Evolutionary conservation across 2,329 filamentous ascomycete genomes (phyloP).

Genomic region (Aureobasidium sp.): DNA sequence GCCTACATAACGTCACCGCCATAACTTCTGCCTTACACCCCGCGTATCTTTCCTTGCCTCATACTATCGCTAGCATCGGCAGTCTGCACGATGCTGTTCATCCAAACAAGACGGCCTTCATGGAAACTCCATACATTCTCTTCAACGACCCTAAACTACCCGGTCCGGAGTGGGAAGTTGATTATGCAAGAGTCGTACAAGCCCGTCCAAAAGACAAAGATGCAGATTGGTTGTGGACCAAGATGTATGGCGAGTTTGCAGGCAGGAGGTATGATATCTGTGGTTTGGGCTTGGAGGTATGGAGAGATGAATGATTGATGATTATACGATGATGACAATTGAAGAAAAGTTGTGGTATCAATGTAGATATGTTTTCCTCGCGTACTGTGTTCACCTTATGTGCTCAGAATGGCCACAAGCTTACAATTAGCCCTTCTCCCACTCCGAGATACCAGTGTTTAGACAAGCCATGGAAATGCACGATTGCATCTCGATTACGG

Average conservation of each 20-base stretch:
- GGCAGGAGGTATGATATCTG: constrained; percentile 44
- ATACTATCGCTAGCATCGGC: constrained; percentile 23
- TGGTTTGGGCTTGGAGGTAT: constrained; percentile 42
- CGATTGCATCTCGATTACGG: too few species aligned
- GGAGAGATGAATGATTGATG: constrained; percentile 16
- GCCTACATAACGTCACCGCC: constrained; percentile 14
- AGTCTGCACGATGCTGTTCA: constrained; percentile 20
- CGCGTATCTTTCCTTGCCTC: constrained; percentile 21
- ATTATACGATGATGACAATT: neutral
- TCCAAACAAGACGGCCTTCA: constrained; percentile 34
- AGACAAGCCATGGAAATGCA: too few species aligned
- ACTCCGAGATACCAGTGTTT: too few species aligned
- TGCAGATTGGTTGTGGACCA: constrained; percentile 41
- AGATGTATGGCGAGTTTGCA: constrained; percentile 41
- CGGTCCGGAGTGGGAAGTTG: constrained; percentile 43
- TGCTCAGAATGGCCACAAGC: too few species aligned
- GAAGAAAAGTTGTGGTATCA: too few species aligned
- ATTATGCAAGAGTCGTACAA: constrained; percentile 31
- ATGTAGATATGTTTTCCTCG: too few species aligned
- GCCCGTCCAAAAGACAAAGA: constrained; percentile 38
- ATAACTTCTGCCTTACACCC: constrained; percentile 25
- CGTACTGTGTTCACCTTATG: too few species aligned
- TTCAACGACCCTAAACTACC: constrained; percentile 40
- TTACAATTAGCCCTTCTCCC: too few species aligned
- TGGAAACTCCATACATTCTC: constrained; percentile 37